Conservation (phyloP, 1,284 basidiomycete genomes). For the Cutaneotrichosporon arboriforme region DNA sequence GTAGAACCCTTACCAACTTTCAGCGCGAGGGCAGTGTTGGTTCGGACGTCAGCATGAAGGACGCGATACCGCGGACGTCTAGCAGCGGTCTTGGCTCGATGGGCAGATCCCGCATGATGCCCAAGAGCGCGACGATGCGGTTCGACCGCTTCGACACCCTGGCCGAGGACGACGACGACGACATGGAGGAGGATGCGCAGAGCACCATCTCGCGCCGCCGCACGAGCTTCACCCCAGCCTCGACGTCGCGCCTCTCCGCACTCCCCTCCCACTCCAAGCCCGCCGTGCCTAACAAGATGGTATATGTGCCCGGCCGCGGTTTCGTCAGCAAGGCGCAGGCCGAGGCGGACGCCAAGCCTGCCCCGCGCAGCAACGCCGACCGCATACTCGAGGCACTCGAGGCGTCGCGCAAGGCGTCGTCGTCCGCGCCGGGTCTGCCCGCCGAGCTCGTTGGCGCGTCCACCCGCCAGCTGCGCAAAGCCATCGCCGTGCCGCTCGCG, state of each 20-base stretch:
- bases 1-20: constrained; percentile 29
- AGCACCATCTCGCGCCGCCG: constrained; percentile 11
- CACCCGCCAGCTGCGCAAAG: constrained; percentile 36
- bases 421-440: constrained; percentile 16
- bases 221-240: background rate
- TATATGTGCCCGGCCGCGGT: constrained; percentile 39
- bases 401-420: constrained; percentile 23
- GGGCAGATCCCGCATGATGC: constrained; percentile 3
- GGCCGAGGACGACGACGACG: constrained; percentile 21
- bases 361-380: constrained; percentile 42
- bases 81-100: background rate
- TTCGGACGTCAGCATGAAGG: constrained; percentile 30
- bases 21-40: constrained; percentile 21
- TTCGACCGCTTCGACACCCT: constrained; percentile 13
- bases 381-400: constrained; percentile 45
- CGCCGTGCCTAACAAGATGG: constrained; percentile 17
- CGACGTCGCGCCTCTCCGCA: constrained; percentile 2
- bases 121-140: constrained; percentile 6
- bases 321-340: constrained; percentile 40
- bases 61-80: background rate
- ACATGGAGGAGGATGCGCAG: constrained; percentile 9
- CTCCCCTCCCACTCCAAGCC: constrained; percentile 1
- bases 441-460: constrained; percentile 34
- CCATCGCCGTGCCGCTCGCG: constrained; percentile 42
- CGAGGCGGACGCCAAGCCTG: constrained; percentile 24